Base-by-base conservation (phyloP, 2,329 filamentous ascomycete species). In the Paramyrothecium roridum region DNA sequence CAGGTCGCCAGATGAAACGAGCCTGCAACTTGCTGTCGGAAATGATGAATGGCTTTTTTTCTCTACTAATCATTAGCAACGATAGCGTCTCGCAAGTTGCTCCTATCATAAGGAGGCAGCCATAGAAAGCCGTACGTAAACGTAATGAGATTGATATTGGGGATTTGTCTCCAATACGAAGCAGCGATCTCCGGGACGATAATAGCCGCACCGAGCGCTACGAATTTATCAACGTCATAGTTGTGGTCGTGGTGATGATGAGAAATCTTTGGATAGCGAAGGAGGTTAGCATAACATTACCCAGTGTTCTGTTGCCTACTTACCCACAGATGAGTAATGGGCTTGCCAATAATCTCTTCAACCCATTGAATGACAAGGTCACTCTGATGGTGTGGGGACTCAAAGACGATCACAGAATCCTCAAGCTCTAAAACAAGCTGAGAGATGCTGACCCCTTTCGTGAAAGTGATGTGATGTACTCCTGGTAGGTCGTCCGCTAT, bases 311-410 rank as follows among this genome's bases (percentile, higher is more conserved):
- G 13, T 2, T 22, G 23, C 50, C 30, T 53, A 40, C 56, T 30
- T 3, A 59, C 59, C 54, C 54, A 61, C 26, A 59, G 46, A 50
- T 61, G 57, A 2, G 57, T 59, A 3, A 61, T 56, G 13, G 54
- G 54, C 21, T 55, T 61, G 30, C 52, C 46, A 3, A 61, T 52
- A 21, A 26, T 54, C 8, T 57, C 45, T 40, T 58, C 40, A 30
- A 59, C 54, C 56, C 57, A 61, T 52, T 52, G 53, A 21, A 61
- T 58, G 6, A 61, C 51, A 19, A 61, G 56, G 17, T 58, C 52
- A 19, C 55, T 59, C 20, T 61, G 59, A 22, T 61, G 59, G n/a
- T 54, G 59, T 3, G 59, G 59, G 2, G 57, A 52, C 33, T 61
- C 59, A 10, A 55, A 52, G 1, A 60, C 58, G 8, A 60, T 52